A percentile compares a stretch with the other conserved stretches of the same genome.
Evolutionary conservation across 805 yeast genomes (phyloP).

Genomic region (Ascoidea tarda): DNA sequence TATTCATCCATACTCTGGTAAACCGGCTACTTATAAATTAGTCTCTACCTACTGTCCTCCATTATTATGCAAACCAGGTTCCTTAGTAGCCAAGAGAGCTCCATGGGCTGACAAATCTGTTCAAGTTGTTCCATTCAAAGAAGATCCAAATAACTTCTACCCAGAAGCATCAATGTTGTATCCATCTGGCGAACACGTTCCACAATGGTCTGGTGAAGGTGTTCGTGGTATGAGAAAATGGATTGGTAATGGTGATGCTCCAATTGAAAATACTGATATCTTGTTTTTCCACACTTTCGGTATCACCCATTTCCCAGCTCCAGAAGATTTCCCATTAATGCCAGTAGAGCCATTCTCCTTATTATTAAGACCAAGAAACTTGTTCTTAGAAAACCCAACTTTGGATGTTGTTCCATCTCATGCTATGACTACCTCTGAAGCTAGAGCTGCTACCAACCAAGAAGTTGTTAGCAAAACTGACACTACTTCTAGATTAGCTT

Average conservation of each 20-base stretch:
- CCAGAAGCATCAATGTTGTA: constrained; percentile 22
- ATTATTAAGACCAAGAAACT: constrained; percentile 65
- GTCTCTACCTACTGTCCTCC: constrained; percentile 67
- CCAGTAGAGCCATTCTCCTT: constrained; percentile 73
- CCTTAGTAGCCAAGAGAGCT: constrained; percentile 68
- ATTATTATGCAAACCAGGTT: constrained; percentile 58
- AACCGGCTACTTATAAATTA: constrained; percentile 64
- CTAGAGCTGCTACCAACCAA: constrained; percentile 20
- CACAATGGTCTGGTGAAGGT: constrained; percentile 64
- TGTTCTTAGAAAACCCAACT: constrained; percentile 66
- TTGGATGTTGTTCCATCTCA: constrained; percentile 61
- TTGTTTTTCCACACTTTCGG: constrained; percentile 75
- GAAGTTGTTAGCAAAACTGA: constrained; percentile 31
- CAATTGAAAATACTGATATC: constrained; percentile 54
- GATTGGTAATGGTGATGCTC: constrained; percentile 48
- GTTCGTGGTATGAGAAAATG: constrained; percentile 51
- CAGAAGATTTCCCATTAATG: constrained; percentile 85
- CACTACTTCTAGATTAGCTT: constrained; percentile 37
- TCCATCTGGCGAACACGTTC: constrained; percentile 72
- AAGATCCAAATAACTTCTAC: constrained; percentile 30
- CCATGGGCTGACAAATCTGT: constrained; percentile 63
- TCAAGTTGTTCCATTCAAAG: constrained; percentile 58
- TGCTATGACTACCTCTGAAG: constrained; percentile 32
- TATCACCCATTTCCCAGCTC: constrained; percentile 76
- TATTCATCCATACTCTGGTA: constrained; percentile 54